These are phyloP conservation scores for Solanum sitiens DNA, from an alignment of 257 asterid genomes.

Conservation along the genomic window DNA sequence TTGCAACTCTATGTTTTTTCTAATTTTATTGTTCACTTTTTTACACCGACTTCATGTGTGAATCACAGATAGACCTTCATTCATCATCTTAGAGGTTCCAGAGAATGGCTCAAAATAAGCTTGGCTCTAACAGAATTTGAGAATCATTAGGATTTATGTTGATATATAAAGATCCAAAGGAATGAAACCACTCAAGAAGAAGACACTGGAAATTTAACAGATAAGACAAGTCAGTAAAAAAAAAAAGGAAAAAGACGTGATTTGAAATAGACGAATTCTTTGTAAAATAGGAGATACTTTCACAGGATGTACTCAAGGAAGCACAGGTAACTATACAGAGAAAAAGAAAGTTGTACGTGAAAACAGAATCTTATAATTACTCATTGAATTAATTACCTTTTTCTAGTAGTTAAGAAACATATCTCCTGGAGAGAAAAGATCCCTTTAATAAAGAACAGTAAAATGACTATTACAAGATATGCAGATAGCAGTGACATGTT, in stretches of 20 bases:
- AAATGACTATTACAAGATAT: neutral
- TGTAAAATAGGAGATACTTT: neutral
- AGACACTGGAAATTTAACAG: neutral
- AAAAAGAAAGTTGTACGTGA: neutral
- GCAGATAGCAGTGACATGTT: neutral
- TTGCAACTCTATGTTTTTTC: neutral
- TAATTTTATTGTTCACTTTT: neutral
- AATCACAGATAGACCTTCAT: neutral
- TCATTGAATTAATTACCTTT: neutral
- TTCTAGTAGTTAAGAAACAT: neutral
- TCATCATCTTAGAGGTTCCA: neutral
- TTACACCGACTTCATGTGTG: neutral
- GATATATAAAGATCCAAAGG: neutral
- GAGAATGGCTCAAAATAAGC: neutral
- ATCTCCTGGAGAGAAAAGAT: neutral
- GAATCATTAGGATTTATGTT: neutral
- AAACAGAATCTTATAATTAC: neutral
- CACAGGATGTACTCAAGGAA: neutral
- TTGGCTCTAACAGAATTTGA: neutral
- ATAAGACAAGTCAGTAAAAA: neutral
- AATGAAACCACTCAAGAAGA: neutral
- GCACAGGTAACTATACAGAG: neutral
- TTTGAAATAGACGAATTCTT: neutral
- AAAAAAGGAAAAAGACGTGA: neutral
- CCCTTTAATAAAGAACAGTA: neutral